A percentile compares a stretch with the other conserved stretches of the same genome.
These are phyloP conservation scores for Diplodia sapinea DNA, from an alignment of 2,329 filamentous ascomycete species.

Conservation along the genomic window DNA sequence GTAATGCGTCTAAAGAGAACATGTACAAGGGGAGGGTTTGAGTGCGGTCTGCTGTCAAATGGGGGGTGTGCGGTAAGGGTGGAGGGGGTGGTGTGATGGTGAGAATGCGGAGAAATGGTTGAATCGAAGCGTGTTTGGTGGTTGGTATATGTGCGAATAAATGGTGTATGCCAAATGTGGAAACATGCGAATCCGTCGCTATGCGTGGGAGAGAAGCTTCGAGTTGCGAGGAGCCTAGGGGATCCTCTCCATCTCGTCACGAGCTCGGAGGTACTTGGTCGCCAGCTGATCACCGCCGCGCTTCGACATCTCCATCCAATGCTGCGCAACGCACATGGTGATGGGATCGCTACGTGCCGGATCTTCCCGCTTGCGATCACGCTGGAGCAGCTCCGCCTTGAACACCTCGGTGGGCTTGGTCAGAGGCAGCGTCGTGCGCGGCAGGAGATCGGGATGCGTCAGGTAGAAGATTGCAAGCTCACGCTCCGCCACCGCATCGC, in stretches of 20 bases:
- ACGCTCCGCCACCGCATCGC: slow-evolving; percentile 83
- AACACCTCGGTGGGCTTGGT: slow-evolving; percentile 88
- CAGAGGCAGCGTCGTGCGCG: slow-evolving; percentile 79
- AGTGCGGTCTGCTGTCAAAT: neutral
- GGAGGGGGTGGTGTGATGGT: slow-evolving; percentile 2
- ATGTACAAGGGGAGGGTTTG: slow-evolving; percentile 12
- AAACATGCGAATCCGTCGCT: slow-evolving; percentile 25
- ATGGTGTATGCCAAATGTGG: slow-evolving; percentile 16
- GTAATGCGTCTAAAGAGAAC: slow-evolving; percentile 26
- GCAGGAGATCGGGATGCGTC: slow-evolving; percentile 84
- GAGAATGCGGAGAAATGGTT: slow-evolving; percentile 1
- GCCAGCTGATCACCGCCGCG: slow-evolving; percentile 86
- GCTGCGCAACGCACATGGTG: slow-evolving; percentile 90
- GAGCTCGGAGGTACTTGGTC: slow-evolving; percentile 78
- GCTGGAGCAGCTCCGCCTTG: slow-evolving; percentile 81
- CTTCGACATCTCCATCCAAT: slow-evolving; percentile 95
- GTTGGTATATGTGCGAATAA: slow-evolving; percentile 23
- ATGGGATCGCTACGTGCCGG: slow-evolving; percentile 76
- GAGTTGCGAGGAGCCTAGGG: slow-evolving; percentile 46
- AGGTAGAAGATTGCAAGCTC: slow-evolving; percentile 94
- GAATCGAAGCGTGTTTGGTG: slow-evolving; percentile 5
- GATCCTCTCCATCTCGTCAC: slow-evolving; percentile 66
- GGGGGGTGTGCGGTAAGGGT: neutral
- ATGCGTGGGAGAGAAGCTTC: slow-evolving; percentile 12
- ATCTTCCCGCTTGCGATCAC: slow-evolving; percentile 61